Base-by-base conservation (phyloP, 345 rosid species). In the Clausena lansium region DNA sequence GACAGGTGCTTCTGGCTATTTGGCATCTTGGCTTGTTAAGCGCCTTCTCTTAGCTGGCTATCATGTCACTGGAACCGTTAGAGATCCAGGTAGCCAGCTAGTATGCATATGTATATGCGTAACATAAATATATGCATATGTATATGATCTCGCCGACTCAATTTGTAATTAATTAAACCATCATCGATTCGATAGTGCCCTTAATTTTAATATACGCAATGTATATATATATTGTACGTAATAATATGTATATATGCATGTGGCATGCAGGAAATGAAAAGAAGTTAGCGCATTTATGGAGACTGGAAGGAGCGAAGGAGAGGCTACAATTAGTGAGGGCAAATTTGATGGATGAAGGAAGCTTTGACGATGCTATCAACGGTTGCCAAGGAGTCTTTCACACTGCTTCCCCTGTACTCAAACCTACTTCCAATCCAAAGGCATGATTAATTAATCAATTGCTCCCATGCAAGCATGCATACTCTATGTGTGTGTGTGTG, bases 331-430 rank as follows among this genome's bases (percentile, higher is more conserved):
- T 93, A 75, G 94, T 93, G 81, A 90, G 85, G 80, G 99, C 96
- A 9, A 89, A 95, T 67, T 79, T 95, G 41, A 73, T 91, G 89
- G 91, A 87, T 77, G 90, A 84, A 1, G 98, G 91, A 20, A 95
- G 99, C 87, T 95, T 95, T 65, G 98, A 95, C 77, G 78, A 79
- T 0, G 94, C 98, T 13, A 83, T 95, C 67, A 84, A 65, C 77
- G 97, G 91, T 74, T 93, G 98, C 70, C 87, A 85, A 30, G 98
- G 98, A 20, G 97, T 95, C 67, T 95, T 95, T 86, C 99, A 95
- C 83, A 92, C 94, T 28, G 98, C 99, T 79, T 95, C 98, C 10
- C 98, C 99, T 32, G 99, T 95, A 0, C 55, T 91, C 28, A 89
- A 81, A 75, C 93, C 96, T 71, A 84, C 93, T 24, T 79, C 91